Evolutionary conservation across 1,139 yeast genomes (phyloP).

Genomic region (Pneumocystis murina): DNA sequence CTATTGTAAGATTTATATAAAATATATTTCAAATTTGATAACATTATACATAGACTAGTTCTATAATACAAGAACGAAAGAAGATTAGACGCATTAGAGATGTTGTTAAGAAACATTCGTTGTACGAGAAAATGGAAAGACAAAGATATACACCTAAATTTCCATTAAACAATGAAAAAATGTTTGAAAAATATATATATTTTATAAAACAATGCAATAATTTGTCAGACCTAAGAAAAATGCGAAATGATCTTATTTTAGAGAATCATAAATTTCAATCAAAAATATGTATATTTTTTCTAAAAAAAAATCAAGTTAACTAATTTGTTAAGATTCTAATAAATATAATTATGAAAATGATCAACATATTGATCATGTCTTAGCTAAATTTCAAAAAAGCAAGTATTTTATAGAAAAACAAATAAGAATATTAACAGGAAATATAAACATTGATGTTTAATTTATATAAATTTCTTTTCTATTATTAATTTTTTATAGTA

Average conservation of each 20-base stretch:
- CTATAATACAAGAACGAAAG: constrained; percentile 53
- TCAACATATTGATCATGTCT: constrained; percentile 18
- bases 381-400: constrained; percentile 15
- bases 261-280: constrained; percentile 18
- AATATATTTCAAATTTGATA: neutral
- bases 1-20: constrained; percentile 26
- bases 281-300: constrained; percentile 3
- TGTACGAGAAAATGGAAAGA: constrained; percentile 3
- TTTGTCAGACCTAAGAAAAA: constrained; percentile 30
- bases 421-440: constrained; percentile 18
- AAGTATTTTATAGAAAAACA: constrained; percentile 13
- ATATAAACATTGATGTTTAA: constrained; percentile 18
- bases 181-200: constrained; percentile 33
- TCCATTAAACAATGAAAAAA: constrained; percentile 21
- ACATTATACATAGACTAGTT: constrained; percentile 26
- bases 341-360: constrained; percentile 18
- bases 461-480: constrained; percentile 9
- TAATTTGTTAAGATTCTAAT: constrained; percentile 20
- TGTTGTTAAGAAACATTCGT: constrained; percentile 47
- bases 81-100: constrained; percentile 62
- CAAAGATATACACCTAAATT: constrained; percentile 7
- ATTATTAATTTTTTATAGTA: constrained; percentile 15
- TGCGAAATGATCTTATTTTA: constrained; percentile 30
- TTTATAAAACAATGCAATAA: constrained; percentile 26
- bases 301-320: constrained; percentile 5